A percentile compares a stretch with the other conserved stretches of the same genome.
Evolutionary conservation across 2,329 filamentous ascomycete genomes (phyloP).

Genomic region (Coleophoma cylindrospora): DNA sequence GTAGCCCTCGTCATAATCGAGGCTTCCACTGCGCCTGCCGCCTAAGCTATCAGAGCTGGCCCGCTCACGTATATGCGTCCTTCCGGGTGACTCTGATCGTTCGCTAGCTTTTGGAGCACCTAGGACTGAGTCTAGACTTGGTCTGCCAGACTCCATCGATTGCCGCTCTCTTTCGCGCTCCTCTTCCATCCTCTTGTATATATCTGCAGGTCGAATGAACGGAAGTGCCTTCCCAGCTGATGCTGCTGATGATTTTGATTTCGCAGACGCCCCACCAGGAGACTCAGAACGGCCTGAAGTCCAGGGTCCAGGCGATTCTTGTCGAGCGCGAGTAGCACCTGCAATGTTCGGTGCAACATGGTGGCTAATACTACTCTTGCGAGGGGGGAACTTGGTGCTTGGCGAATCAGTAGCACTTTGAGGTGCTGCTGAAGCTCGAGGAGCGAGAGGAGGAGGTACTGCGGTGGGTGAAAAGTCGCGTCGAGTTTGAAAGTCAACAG

Average conservation of each 20-base stretch:
- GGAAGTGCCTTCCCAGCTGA: conserved; percentile 44
- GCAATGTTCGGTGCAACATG: conserved; percentile 27
- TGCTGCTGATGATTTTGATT: conserved; percentile 25
- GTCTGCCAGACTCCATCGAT: conserved; percentile 51
- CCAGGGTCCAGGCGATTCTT: conserved; percentile 19
- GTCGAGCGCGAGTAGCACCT: conserved; percentile 5
- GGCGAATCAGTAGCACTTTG: conserved; percentile 23
- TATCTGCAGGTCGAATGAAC: conserved; percentile 70
- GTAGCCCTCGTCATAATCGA: conserved; percentile 28
- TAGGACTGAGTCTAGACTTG: conserved; percentile 48
- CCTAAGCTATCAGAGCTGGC: conserved; percentile 18
- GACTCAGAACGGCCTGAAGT: conserved; percentile 27
- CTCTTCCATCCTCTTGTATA: conserved; percentile 68
- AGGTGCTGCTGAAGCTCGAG: conserved; percentile 33
- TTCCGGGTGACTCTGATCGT: conserved; percentile 16
- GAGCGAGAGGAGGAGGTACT: conserved; percentile 40
- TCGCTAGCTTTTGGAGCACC: conserved; percentile 20
- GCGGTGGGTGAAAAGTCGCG: conserved; percentile 48
- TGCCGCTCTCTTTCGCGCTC: conserved; percentile 53
- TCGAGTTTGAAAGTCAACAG: conserved; percentile 30
- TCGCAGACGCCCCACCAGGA: conserved; percentile 26
- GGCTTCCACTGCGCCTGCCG: conserved; percentile 9
- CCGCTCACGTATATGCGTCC: conserved; percentile 14
- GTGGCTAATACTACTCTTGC: conserved; percentile 58
- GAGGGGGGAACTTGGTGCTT: conserved; percentile 45